Conservation (phyloP, 139 green algal species). For the Closterium sp. region DNA sequence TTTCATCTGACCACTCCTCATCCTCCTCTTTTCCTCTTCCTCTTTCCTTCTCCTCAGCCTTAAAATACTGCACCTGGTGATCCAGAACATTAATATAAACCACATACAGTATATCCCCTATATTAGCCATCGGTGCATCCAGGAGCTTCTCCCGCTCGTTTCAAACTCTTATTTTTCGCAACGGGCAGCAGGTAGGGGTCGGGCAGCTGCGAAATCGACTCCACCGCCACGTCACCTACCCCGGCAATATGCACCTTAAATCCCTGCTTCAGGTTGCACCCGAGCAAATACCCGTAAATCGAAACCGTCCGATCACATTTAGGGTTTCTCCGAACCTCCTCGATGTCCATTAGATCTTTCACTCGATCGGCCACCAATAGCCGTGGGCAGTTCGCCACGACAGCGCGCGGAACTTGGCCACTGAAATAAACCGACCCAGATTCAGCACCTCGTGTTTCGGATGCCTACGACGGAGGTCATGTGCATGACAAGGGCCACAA, state of each 20-base stretch:
- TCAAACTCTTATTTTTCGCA: conserved; percentile 65
- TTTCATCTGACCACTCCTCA: background rate
- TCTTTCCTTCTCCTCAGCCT: background rate
- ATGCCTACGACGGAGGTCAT: no score
- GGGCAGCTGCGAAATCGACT: conserved; percentile 75
- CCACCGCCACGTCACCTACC: conserved; percentile 78
- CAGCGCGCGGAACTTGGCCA: conserved; percentile 90
- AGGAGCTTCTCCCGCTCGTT: conserved; percentile 81
- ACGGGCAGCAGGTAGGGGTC: conserved; percentile 93
- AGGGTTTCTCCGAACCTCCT: conserved; percentile 67
- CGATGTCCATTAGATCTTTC: conserved; percentile 86
- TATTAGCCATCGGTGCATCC: conserved; percentile 93
- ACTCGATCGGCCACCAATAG: conserved; percentile 89
- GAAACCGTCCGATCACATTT: conserved; percentile 82
- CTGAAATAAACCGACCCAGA: conserved; percentile 89
- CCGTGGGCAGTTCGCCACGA: conserved; percentile 86
- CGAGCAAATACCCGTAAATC: conserved; percentile 92
- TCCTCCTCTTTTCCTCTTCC: background rate
- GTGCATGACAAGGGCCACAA: no score
- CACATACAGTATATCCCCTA: conserved; percentile 92
- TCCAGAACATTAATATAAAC: conserved; percentile 97
- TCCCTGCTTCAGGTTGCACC: conserved; percentile 72
- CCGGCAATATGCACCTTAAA: conserved; percentile 82
- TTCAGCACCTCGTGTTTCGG: conserved; percentile 88
- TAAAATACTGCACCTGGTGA: conserved; percentile 79